Evolutionary conservation across 1,284 basidiomycete genomes (phyloP), one percentile per base, ranked within the genome.

Genomic region (Singerocomus inundabilis): DNA sequence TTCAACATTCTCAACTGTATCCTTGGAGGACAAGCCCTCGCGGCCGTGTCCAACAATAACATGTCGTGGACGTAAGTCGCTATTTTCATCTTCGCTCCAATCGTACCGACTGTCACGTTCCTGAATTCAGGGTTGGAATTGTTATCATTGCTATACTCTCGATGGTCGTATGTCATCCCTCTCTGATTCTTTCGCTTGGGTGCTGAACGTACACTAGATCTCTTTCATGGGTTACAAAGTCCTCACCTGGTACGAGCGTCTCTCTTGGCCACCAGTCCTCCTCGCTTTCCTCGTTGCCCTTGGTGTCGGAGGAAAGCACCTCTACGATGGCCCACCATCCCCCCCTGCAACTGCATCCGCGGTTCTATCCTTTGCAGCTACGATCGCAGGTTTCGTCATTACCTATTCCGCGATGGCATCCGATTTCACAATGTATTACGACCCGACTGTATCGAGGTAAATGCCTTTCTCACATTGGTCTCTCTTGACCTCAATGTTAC

Each of bases 161-260:
- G 4, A 76, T 98, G 24, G 63, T 91, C 12, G 85, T 85, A 56
- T 60, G 81, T 74, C 13, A n/a, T 49, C 29, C 42, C 32, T 28
- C 36, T 49, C 38, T 24, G 10, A 25, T 36, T 12, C 32, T n/a
- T 24, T 42, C n/a, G 25, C 40, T 38, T 45, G 12, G 3, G 24
- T 50, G 24, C 49, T 44, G 25, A 47, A 40, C 49, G 36, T 18
- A 7, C 26, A 9, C 2, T 28, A 84, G 82, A 71, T 93, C 18
- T 90, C 88, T 10, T 93, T 94, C 65, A 88, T 83, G 62, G 91
- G 91, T 0, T 84, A 84, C 63, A 80, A 74, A 42, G 79, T 92
- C 10, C 74, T 94, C n/a, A 78, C 74, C 51, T 85, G 83, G 86
- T 91, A 89, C 57, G 90, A 92, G 61, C 79, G 84, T 7, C 59